Conservation (phyloP, 768 basidiomycete genomes). For the Russula ochroleuca region DNA sequence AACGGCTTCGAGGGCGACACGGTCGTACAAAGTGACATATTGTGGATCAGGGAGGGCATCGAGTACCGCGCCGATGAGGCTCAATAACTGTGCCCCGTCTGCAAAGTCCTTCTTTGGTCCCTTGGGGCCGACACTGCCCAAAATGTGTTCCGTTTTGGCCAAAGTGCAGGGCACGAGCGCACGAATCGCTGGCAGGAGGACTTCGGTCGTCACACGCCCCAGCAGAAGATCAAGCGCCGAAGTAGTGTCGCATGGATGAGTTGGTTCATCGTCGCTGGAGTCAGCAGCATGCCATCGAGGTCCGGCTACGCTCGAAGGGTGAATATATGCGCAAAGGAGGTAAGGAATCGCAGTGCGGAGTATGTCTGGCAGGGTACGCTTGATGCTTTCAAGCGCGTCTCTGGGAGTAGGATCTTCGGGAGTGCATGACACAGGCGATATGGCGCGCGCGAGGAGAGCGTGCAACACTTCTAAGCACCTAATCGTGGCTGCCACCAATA, state of each 20-base stretch:
- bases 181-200: conserved; percentile 14
- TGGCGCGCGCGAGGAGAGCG: conserved; percentile 7
- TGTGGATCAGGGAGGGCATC: background rate
- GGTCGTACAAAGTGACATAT: conserved; percentile 1
- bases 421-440: background rate
- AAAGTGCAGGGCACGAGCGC: conserved; percentile 18
- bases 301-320: background rate
- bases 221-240: conserved; percentile 11
- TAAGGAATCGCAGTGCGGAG: background rate
- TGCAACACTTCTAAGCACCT: conserved; percentile 11
- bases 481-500: background rate
- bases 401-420: conserved; percentile 1
- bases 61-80: conserved; percentile 2
- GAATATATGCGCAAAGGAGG: background rate
- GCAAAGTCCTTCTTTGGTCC: background rate
- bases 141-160: conserved; percentile 7
- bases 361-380: conserved; percentile 1
- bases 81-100: conserved; percentile 5
- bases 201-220: background rate
- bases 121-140: background rate
- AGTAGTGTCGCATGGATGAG: background rate
- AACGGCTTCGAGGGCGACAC: conserved; percentile 10
- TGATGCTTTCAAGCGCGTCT: conserved; percentile 10
- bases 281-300: background rate
- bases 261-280: background rate